Percentiles rank a stretch among this genome's conserved stretches.
Conservation (phyloP, 306 rosid species). For the Malus asiatica region DNA sequence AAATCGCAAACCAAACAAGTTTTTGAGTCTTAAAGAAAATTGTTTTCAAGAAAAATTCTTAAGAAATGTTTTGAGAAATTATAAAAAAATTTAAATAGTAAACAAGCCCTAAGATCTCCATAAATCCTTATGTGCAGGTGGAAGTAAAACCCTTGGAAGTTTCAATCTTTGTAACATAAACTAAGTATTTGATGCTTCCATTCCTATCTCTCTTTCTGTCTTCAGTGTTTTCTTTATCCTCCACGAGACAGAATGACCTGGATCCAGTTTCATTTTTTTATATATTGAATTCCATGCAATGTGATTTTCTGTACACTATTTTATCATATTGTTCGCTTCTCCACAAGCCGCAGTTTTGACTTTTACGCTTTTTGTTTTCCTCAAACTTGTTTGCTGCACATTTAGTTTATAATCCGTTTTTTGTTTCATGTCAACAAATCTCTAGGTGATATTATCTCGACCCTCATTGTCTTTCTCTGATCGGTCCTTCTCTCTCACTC, state of each 20-base stretch:
- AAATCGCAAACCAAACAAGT: too few relatives aligned
- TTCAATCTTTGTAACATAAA: slow-evolving; percentile 37
- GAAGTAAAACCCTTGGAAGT: slow-evolving; percentile 31
- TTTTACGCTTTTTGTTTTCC: slow-evolving; percentile 17
- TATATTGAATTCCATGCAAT: slow-evolving; percentile 24
- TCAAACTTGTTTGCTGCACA: slow-evolving; percentile 11
- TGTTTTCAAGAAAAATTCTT: too few relatives aligned
- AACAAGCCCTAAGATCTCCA: background rate
- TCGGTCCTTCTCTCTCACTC: background rate
- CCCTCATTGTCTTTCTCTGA: slow-evolving; percentile 7
- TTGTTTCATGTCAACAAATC: slow-evolving; percentile 25
- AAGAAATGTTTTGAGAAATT: too few relatives aligned
- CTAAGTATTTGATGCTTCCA: slow-evolving; percentile 52
- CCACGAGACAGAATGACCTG: slow-evolving; percentile 57
- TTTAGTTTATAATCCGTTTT: slow-evolving; percentile 15
- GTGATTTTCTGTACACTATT: slow-evolving; percentile 31
- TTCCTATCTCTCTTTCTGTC: slow-evolving; percentile 33
- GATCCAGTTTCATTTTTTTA: slow-evolving; percentile 49
- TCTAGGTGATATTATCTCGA: slow-evolving; percentile 20
- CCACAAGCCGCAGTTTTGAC: slow-evolving; percentile 31
- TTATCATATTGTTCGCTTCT: slow-evolving; percentile 15
- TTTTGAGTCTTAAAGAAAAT: too few relatives aligned
- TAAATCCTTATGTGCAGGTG: slow-evolving; percentile 18
- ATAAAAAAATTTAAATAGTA: too few relatives aligned
- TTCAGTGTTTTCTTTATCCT: slow-evolving; percentile 22